Conservation (phyloP, 176 grass and related monocot genomes). For the Oryza longistaminata region DNA sequence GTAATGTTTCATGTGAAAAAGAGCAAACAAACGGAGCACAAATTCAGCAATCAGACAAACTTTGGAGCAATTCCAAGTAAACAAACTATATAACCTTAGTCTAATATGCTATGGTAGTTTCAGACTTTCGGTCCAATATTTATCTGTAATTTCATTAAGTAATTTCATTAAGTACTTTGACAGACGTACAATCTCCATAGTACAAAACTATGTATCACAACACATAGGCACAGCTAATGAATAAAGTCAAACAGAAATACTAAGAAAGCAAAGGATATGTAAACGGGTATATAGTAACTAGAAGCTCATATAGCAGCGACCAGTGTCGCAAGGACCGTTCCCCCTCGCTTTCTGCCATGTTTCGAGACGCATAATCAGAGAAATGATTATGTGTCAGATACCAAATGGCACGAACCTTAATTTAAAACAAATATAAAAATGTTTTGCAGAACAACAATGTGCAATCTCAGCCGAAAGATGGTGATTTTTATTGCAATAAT, state of each 20-base stretch:
- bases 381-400: conserved; percentile 39
- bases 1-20: not conserved
- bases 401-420: conserved; percentile 36
- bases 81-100: not conserved
- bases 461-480: conserved; percentile 71
- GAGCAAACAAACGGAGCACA: not conserved
- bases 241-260: not conserved
- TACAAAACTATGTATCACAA: not conserved
- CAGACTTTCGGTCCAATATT: not conserved
- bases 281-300: conserved; percentile 50
- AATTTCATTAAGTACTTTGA: not conserved
- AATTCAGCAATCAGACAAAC: not conserved
- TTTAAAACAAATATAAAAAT: not conserved
- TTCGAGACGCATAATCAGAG: conserved; percentile 50
- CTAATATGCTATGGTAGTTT: not conserved
- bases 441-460: not conserved
- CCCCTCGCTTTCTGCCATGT: conserved; percentile 36
- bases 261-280: not conserved
- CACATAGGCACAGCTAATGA: too few species aligned
- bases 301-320: conserved; percentile 37
- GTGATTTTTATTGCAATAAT: conserved; percentile 53
- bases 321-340: conserved; percentile 50
- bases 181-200: not conserved
- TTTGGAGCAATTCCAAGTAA: not conserved
- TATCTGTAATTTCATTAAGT: not conserved